These are phyloP conservation scores for Pelargonium fulgidum DNA, from an alignment of 441 rosid species.

Conservation along the genomic window DNA sequence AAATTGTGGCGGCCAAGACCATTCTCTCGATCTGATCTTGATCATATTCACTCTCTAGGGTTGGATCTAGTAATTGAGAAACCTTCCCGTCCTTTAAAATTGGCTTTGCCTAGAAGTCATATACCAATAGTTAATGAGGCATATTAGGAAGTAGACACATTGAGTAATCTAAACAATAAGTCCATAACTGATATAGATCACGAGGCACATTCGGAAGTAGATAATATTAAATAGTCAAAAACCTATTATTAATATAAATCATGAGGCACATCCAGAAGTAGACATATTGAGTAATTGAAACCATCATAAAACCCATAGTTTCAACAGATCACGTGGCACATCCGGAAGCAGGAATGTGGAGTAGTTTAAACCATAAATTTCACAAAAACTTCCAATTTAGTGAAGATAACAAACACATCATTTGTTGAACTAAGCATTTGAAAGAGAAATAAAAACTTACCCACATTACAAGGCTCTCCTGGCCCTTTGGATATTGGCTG, in stretches of 20 bases:
- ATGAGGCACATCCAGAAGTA: too few species aligned
- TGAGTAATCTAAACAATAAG: background rate
- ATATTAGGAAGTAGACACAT: background rate
- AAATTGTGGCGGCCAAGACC: conserved; percentile 76
- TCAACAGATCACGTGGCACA: too few species aligned
- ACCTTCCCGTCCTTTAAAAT: conserved; percentile 58
- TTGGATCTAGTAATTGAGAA: conserved; percentile 64
- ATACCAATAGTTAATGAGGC: conserved; percentile 1
- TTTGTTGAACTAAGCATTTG: too few species aligned
- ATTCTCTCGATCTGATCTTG: conserved; percentile 51
- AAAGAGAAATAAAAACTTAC: conserved; percentile 34
- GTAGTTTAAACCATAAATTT: too few species aligned
- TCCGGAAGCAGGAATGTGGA: too few species aligned
- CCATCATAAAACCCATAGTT: too few species aligned
- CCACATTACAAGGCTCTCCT: conserved; percentile 88
- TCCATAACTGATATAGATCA: background rate
- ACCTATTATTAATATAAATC: too few species aligned
- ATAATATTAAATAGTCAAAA: too few species aligned
- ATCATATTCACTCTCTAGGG: conserved; percentile 33
- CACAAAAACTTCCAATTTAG: too few species aligned
- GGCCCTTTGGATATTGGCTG: conserved; percentile 50
- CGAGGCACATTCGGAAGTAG: too few species aligned
- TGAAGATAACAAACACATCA: too few species aligned
- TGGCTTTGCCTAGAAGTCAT: conserved; percentile 61
- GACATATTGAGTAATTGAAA: background rate